Percentiles rank a stretch among this genome's conserved stretches.
These are phyloP conservation scores for Chrysanthemum seticuspe DNA, from an alignment of 129 eudicot species.

Conservation along the genomic window DNA sequence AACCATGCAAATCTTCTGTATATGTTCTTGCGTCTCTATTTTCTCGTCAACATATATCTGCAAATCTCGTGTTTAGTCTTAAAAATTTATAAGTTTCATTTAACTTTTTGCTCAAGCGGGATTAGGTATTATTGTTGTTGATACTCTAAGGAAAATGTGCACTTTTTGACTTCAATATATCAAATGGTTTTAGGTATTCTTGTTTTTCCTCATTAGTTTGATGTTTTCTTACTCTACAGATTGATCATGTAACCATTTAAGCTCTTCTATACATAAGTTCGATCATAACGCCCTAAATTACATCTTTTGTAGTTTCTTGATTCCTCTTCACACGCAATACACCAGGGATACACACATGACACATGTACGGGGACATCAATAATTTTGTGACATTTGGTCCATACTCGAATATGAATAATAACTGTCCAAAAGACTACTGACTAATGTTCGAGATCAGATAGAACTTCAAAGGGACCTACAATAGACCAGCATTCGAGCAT, in stretches of 20 bases:
- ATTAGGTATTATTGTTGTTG: no score
- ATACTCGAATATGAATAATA: conserved; percentile 24
- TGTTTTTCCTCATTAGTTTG: no score
- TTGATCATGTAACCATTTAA: no score
- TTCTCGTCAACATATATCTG: background rate
- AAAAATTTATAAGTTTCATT: background rate
- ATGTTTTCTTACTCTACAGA: no score
- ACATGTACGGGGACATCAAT: conserved; percentile 10
- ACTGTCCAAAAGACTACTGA: background rate
- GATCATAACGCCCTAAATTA: background rate
- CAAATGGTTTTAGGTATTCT: no score
- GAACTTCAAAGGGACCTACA: conserved; percentile 18
- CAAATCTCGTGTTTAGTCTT: background rate
- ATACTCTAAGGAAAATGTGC: no score
- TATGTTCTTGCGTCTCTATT: conserved; percentile 19
- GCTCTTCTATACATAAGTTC: background rate
- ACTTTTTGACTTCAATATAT: no score
- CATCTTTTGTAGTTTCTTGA: background rate
- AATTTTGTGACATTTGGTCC: conserved; percentile 15
- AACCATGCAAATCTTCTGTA: conserved; percentile 26
- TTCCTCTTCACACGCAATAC: background rate
- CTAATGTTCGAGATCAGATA: conserved; percentile 18
- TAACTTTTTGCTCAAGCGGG: background rate
- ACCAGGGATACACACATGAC: conserved; percentile 9
- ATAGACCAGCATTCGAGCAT: conserved; percentile 19